These are phyloP conservation scores for Quercus variabilis DNA, from an alignment of 306 rosid genomes.

Conservation along the genomic window DNA sequence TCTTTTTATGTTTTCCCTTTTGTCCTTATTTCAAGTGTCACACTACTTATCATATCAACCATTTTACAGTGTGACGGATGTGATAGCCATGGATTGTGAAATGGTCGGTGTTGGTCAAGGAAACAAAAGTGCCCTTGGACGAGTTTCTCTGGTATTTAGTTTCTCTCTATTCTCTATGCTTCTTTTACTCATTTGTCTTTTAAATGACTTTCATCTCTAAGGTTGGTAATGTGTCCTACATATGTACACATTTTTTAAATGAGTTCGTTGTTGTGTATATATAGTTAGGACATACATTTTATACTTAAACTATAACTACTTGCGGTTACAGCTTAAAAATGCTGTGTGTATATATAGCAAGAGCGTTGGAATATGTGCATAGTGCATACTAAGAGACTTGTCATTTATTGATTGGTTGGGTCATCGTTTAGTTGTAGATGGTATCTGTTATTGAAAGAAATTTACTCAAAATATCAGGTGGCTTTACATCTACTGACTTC, in stretches of 20 bases:
- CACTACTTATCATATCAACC: constrained; percentile 28
- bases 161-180: constrained; percentile 16
- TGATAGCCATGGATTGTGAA: constrained; percentile 92
- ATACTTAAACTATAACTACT: too few species aligned
- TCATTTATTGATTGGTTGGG: neutral
- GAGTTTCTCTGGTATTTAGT: constrained; percentile 74
- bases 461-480: neutral
- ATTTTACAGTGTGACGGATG: constrained; percentile 83
- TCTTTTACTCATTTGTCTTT: constrained; percentile 6
- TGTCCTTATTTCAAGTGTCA: constrained; percentile 3
- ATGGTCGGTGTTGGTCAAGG: constrained; percentile 96
- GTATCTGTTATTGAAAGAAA: neutral
- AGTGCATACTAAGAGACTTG: too few species aligned
- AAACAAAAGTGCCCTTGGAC: constrained; percentile 91
- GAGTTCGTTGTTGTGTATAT: too few species aligned
- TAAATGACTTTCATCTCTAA: neutral
- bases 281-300: too few species aligned
- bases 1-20: neutral
- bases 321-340: neutral
- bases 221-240: neutral
- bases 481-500: neutral
- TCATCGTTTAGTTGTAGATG: neutral
- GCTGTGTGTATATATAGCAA: too few species aligned
- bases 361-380: too few species aligned
- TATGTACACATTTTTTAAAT: neutral